Evolutionary conservation across 768 basidiomycete genomes (phyloP).

Genomic region (Mycena galopus): DNA sequence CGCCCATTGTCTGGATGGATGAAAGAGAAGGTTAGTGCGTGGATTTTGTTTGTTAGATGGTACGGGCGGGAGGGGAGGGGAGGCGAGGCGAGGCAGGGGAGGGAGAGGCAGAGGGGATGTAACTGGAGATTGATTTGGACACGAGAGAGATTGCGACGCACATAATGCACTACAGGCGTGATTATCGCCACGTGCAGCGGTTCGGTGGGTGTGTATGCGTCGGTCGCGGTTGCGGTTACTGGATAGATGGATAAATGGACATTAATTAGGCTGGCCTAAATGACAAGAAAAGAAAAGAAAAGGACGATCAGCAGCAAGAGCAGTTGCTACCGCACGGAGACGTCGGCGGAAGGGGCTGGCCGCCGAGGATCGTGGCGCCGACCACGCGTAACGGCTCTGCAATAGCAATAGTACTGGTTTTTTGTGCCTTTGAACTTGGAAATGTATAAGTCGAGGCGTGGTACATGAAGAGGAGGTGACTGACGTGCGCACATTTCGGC

Average conservation of each 20-base stretch:
- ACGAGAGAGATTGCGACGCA: conserved; percentile 29
- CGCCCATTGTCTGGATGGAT: conserved; percentile 41
- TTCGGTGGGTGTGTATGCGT: conserved; percentile 31
- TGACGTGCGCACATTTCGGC: no score
- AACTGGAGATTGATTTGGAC: not conserved
- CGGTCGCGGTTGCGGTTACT: no score
- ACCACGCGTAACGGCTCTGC: conserved; percentile 9
- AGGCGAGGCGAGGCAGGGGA: not conserved
- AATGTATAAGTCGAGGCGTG: no score
- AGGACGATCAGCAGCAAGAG: not conserved
- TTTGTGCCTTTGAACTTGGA: no score
- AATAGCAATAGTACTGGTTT: no score
- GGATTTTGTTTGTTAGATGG: not conserved
- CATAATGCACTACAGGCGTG: conserved; percentile 46
- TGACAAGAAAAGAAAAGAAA: conserved; percentile 24
- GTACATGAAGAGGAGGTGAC: no score
- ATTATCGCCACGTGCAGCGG: conserved; percentile 40
- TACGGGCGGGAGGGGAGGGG: not conserved
- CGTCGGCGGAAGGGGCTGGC: not conserved
- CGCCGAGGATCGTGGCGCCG: conserved; percentile 9
- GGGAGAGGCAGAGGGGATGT: not conserved
- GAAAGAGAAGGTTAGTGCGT: not conserved
- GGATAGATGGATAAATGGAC: no score
- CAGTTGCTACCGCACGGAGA: conserved; percentile 18
- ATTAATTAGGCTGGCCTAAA: no score